Evolutionary conservation across 352 stramenopile genomes (phyloP).

Genomic region (Phytopythium chamaehyphon): DNA sequence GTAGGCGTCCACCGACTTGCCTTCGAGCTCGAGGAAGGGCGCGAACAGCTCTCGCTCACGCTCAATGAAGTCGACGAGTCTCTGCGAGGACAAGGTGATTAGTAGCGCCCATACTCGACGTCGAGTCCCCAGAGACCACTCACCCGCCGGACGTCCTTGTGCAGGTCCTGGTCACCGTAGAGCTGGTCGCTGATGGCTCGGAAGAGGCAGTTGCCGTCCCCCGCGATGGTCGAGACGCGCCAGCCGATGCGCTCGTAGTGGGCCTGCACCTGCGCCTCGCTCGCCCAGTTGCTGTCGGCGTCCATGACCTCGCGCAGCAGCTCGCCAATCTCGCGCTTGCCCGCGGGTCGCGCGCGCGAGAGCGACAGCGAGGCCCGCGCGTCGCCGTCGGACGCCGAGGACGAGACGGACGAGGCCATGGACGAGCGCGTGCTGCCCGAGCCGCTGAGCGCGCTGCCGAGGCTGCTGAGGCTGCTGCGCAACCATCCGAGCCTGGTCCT

Average conservation of each 20-base stretch:
- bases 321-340: constrained; percentile 10
- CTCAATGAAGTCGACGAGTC: constrained; percentile 42
- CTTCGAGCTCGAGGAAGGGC: constrained; percentile 32
- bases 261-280: constrained; percentile 29
- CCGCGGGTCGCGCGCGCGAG: constrained; percentile 4
- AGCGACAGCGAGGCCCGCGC: constrained; percentile 13
- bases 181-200: constrained; percentile 56
- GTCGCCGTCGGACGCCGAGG: constrained; percentile 2
- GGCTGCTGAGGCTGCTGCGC: constrained; percentile 14
- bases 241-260: constrained; percentile 36
- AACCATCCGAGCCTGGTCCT: constrained; percentile 18
- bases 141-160: constrained; percentile 30
- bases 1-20: constrained; percentile 28
- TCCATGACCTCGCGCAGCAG: constrained; percentile 14
- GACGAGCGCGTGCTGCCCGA: constrained; percentile 14
- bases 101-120: background rate
- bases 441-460: constrained; percentile 12
- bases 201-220: constrained; percentile 57
- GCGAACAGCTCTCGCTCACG: constrained; percentile 30
- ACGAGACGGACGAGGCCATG: constrained; percentile 18
- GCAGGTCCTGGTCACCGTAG: constrained; percentile 38
- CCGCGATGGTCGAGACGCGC: constrained; percentile 19
- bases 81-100: background rate
- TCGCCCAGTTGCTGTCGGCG: constrained; percentile 29
- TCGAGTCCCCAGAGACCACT: no score